Base-by-base conservation (phyloP, 2,329 filamentous ascomycete species). In the Colletotrichum filicis region DNA sequence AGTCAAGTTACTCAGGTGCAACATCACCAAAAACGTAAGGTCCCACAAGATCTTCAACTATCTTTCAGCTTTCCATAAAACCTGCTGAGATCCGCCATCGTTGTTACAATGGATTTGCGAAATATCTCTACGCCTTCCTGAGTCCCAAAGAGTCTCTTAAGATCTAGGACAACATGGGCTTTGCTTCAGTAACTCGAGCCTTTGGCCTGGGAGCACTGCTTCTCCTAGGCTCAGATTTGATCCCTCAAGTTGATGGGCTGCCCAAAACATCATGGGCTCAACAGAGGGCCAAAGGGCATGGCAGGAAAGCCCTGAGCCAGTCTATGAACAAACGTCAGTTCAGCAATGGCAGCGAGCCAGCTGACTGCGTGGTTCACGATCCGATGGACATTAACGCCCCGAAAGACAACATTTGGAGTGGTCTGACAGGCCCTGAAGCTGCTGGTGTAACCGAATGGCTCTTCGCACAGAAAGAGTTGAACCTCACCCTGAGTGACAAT, bases 341-440 rank as follows among this genome's bases (percentile, higher is more conserved):
- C 16, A 35, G 56, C 11, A 72, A 72, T n/a, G 9, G 26, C 11
- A 56, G 65, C 0, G 59, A 72, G 42, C 59, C 69, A 0, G 58
- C 42, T 1, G 69, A 72, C 59, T 72, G 69, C 59, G 42, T 72
- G 0, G 42, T 53, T 8, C 69, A 72, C 4, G 32, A 58, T 19
- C 66, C 69, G 7, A 42, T 59, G 1, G 69, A 72, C 9, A 76
- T 79, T 65, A 76, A 76, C 24, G 84, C 85, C 0, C 84, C 84
- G 5, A 85, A 84, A 66, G 62, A 75, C 16, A 87, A 87, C 69
- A 76, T 85, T 30, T 86, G 84, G 83, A 79, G 76, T 5, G 77
- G 79, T n/a, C 74, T 86, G 58, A 82, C 78, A 0, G 79, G 82
- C 53, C 72, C 76, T 5, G 84, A 86, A 67, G 82, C 82, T 3